Evolutionary conservation across 2,329 filamentous ascomycete genomes (phyloP).

Genomic region (Penicillium sp.): DNA sequence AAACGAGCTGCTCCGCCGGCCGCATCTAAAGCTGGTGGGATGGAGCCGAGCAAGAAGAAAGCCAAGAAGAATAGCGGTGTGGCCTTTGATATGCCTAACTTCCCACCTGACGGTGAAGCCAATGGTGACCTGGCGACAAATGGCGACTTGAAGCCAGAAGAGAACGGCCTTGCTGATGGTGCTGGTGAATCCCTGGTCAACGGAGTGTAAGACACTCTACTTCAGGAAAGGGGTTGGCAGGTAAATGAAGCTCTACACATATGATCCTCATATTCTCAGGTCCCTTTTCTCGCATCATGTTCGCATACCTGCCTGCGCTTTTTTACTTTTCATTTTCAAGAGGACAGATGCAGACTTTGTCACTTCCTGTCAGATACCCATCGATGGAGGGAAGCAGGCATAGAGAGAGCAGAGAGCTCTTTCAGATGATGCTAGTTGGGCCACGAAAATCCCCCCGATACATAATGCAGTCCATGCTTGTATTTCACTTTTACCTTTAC

Average conservation of each 20-base stretch:
- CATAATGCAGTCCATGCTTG: not conserved
- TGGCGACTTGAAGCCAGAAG: conserved; percentile 4
- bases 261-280: not conserved
- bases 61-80: conserved; percentile 41
- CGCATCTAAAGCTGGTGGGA: conserved; percentile 26
- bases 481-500: conserved; percentile 1
- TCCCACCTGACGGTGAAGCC: conserved; percentile 22
- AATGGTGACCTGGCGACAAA: conserved; percentile 26
- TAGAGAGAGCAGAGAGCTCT: not conserved
- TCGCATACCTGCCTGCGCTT: not conserved
- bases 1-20: conserved; percentile 39
- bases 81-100: conserved; percentile 26
- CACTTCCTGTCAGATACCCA: not conserved
- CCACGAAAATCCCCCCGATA: not conserved
- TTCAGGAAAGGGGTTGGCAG: not conserved
- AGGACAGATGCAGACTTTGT: not conserved
- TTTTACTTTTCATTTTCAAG: not conserved
- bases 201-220: conserved; percentile 27
- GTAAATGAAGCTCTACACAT: conserved; percentile 28
- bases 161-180: conserved; percentile 33
- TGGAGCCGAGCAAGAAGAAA: conserved; percentile 44
- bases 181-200: conserved; percentile 16
- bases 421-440: not conserved
- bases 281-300: not conserved
- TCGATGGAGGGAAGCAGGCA: not conserved